phyloP scores from a whole-genome alignment of 805 yeast genomes.

The Ogataea thermomethanolica region DNA sequence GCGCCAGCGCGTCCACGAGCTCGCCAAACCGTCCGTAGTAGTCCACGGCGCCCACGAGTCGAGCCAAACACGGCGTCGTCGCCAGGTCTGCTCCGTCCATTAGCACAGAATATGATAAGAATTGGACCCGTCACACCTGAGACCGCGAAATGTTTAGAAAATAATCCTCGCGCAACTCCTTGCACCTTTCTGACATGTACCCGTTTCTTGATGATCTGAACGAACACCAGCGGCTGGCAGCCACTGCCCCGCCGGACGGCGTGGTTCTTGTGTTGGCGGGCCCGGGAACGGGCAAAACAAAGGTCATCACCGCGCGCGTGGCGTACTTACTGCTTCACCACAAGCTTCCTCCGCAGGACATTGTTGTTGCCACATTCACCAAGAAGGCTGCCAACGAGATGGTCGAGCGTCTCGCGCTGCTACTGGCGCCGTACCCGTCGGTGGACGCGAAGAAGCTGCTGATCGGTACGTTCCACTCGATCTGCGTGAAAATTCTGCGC shows the following conservation, averaged over 20 bases:
- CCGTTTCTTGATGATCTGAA: slow-evolving; percentile 33
- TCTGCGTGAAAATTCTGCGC: slow-evolving; percentile 61
- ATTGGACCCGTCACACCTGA: background rate
- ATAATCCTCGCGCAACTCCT: background rate
- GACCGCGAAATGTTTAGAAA: background rate
- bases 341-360: slow-evolving; percentile 52
- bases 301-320: slow-evolving; percentile 75
- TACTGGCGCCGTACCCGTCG: slow-evolving; percentile 33
- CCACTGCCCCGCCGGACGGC: slow-evolving; percentile 36
- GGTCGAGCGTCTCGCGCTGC: slow-evolving; percentile 50
- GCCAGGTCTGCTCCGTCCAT: no score
- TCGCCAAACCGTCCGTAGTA: no score
- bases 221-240: slow-evolving; percentile 41
- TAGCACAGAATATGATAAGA: slow-evolving; percentile 1
- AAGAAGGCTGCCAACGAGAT: slow-evolving; percentile 89
- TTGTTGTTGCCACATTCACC: slow-evolving; percentile 89
- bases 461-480: slow-evolving; percentile 89
- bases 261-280: slow-evolving; percentile 55
- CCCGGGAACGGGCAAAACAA: slow-evolving; percentile 75
- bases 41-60: background rate
- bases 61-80: no score
- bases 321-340: slow-evolving; percentile 58
- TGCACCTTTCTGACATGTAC: slow-evolving; percentile 5
- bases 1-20: background rate
- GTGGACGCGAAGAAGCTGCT: slow-evolving; percentile 43